Base-by-base conservation (phyloP, 306 rosid species). In the Coriaria nepalensis region DNA sequence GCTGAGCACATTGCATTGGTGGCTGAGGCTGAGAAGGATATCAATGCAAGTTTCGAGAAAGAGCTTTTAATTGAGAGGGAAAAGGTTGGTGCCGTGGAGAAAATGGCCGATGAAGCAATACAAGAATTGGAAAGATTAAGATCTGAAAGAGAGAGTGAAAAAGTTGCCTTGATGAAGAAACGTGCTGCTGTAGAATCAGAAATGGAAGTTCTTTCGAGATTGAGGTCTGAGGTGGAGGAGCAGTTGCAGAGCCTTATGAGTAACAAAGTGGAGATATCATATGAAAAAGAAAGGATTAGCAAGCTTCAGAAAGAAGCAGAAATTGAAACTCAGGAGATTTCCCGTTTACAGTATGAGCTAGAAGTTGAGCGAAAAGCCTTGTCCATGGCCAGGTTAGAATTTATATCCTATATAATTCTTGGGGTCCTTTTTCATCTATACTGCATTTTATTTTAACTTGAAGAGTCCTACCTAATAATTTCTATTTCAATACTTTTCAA, bases 361-460 rank as follows among this genome's bases (percentile, higher is more conserved):
- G 94, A 92, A 79, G 98, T 92, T 34, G 98, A 92, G 68, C 70
- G 93, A 41, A 85, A 85, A 70, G 98, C 98, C 50, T 68, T 92
- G 80, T 79, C 98, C 50, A 81, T 92, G 94, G 98, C 98, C 79
- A 92, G 98, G 98, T 92, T 79, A 53, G 58, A 29, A 51, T 37
- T 35, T 57, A 43, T 13, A 56, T 12, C 43, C 10, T 39, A 20
- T 20, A 20, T 20, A 20, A 20, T 20, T n/a, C n/a, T 20, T 20
- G 29, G 2, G 3, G 29, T 20, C 29, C 29, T 20, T 38, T 37
- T 39, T 37, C 6, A 37, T 40, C 45, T 52, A 15, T 46, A 40
- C n/a, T n/a, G 6, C 47, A 50, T 50, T 15, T 37, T 36, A 52
- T 7, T 53, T 32, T 43, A 29, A 29, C 15, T 12, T n/a, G 7